Evolutionary conservation across 2,329 filamentous ascomycete species (phyloP), one percentile per base, ranked within the genome.

Genomic region (Hirsutella thompsonii): DNA sequence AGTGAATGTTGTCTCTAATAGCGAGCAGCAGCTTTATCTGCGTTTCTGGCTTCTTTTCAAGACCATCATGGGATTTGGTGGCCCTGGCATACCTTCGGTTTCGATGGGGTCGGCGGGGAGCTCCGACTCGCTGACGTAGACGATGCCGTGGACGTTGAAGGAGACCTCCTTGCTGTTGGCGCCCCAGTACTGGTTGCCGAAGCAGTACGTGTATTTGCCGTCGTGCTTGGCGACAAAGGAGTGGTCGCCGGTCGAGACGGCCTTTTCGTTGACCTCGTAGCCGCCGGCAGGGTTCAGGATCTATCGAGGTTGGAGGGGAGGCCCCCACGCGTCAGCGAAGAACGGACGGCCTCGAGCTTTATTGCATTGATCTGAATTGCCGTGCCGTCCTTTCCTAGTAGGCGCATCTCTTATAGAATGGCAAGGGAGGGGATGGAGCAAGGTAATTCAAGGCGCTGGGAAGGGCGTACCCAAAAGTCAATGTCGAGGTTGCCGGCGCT

Each of bases 101-200:
- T 98, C 92, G 50, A 98, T 70, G 18, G 92, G 92, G 57, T 96
- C 90, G 52, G 83, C 76, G 21, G 84, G 77, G 45, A 82, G 74
- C 54, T 96, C 90, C 45, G 76, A 71, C 63, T 96, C 92, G 42
- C 85, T 83, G 39, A 98, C 88, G 65, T 96, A 98, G 58, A 98
- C 90, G 50, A 98, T 87, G 53, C 92, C 92, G 66, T 98, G 92
- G 40, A 98, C 92, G 63, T 98, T 98, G 78, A 98, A 98, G 42
- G 87, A 94, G 41, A 98, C 90, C 64, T 98, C 92, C 68, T 98
- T 98, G 60, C 79, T 93, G 63, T 87, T 87, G 44, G 89, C 88
- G 44, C 86, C 85, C 88, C 90, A 98, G 63, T 92, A 83, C 71
- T 96, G 90, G 67, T 98, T 98, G 66, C 92, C 93, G 69, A 98